Base-by-base conservation (phyloP, 306 rosid genomes). In the Albizia julibrissin region DNA sequence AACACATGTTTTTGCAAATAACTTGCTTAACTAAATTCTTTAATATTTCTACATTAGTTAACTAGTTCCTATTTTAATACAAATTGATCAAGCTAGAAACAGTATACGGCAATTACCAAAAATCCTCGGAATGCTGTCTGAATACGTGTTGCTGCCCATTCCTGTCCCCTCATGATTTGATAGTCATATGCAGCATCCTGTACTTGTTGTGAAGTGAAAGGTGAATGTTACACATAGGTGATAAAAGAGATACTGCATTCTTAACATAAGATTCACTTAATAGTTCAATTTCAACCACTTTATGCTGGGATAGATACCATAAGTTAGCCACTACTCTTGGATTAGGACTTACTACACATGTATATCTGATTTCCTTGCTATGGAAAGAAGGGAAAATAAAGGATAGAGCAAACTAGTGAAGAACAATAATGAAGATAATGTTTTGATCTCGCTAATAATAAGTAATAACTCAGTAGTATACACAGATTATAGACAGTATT, bases 81-180 rank as follows among this genome's bases (percentile, higher is more conserved):
- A 46, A 70, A 46, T 66, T 33, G 29, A 70, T 10, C 56, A 72
- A 75, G 31, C 58, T 47, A 65, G 50, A 74, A 56, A 59, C 26
- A 24, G 80, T 16, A 10, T 46, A 46, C 44, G 68, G 68, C 65
- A 47, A 73, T 81, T 91, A 95, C 98, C 98, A 95, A 89, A 86
- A 93, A 94, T 77, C 94, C 97, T 39, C 98, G 94, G 79, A 94
- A 94, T 29, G 93, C 89, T 26, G 98, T 94, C 80, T 94, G 98
- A 86, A 94, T 89, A 62, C 85, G 72, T 33, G 86, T 89, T 47
- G 98, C 95, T 52, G 97, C 98, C 89, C 85, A 85, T 86, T 92
- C 92, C 76, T 89, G 2, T 29, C 31, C 94, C 58, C 80, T 78
- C 56, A 75, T 78, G 79, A 81, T 86, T 75, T 88, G 86, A 79